These are phyloP conservation scores for Candida vaughaniae DNA, from an alignment of 805 yeast species.

Conservation along the genomic window DNA sequence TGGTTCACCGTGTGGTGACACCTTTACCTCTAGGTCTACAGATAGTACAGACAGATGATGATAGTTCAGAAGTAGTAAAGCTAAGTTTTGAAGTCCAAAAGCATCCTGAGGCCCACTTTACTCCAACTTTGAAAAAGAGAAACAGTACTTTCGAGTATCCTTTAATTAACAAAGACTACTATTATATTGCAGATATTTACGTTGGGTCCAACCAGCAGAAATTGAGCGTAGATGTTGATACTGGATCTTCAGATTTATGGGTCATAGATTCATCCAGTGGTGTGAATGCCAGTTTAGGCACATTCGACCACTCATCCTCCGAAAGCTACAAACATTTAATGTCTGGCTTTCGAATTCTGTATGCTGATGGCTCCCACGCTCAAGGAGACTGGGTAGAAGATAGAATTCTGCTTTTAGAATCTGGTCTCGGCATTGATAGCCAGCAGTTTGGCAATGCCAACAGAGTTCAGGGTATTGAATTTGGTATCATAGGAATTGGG, in stretches of 20 bases:
- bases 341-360: conserved; percentile 37
- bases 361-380: conserved; percentile 50
- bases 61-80: too few relatives aligned
- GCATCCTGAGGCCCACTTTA: too few relatives aligned
- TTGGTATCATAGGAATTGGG: conserved; percentile 65
- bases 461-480: conserved; percentile 1
- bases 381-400: conserved; percentile 19
- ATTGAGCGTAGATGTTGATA: conserved; percentile 22
- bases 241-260: conserved; percentile 33
- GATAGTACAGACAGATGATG: too few relatives aligned
- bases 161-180: conserved; percentile 9
- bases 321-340: conserved; percentile 30
- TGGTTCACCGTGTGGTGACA: too few relatives aligned
- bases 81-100: too few relatives aligned
- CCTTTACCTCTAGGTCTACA: too few relatives aligned
- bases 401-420: conserved; percentile 11
- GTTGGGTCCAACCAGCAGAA: conserved; percentile 25
- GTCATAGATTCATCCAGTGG: conserved; percentile 13
- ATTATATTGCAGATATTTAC: conserved; percentile 13
- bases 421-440: conserved; percentile 10
- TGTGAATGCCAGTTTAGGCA: conserved; percentile 26
- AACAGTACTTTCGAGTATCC: conserved; percentile 4
- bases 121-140: too few relatives aligned
- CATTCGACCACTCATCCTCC: conserved; percentile 34
- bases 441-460: conserved; percentile 18